Conservation (phyloP, 176 grass and related monocot genomes). For the Sorghum bicolor region Sorghum_bicolor_NCBIv3 NC_012871.2:37369001-37369500, state of each 20-base stretch:
- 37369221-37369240: not conserved
- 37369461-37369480: too few species aligned
- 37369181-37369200: not conserved
- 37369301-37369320: too few species aligned
- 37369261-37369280: not conserved
- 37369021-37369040: slow-evolving; percentile 92
- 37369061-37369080: slow-evolving; percentile 95
- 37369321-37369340: not conserved
- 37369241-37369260: not conserved
- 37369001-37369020: slow-evolving; percentile 97
- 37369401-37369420: slow-evolving; percentile 99
- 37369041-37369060: slow-evolving; percentile 99
- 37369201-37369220: slow-evolving; percentile 1
- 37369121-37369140: not conserved
- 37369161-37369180: not conserved
- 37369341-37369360: not conserved
- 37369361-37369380: not conserved
- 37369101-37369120: slow-evolving; percentile 3
- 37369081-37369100: slow-evolving; percentile 55
- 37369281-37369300: not conserved
- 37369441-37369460: too few species aligned
- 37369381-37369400: slow-evolving; percentile 50
- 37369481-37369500: too few species aligned
- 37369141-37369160: not conserved
- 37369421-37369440: too few species aligned